These are phyloP conservation scores for Russula griseocarnosa DNA, from an alignment of 768 basidiomycete species.

Conservation along the genomic window DNA sequence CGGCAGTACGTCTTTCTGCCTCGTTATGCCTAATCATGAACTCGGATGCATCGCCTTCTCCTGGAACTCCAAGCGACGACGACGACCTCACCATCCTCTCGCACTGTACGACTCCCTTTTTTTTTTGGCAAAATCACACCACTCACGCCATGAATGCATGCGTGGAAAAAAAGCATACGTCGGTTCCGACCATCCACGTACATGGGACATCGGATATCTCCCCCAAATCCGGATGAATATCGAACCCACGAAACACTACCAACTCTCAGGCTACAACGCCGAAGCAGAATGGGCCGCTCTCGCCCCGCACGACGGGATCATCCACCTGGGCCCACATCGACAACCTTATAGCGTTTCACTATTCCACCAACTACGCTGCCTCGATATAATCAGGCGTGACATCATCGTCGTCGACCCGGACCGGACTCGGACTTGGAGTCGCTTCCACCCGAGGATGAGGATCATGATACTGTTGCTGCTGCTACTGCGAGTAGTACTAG, in stretches of 20 bases:
- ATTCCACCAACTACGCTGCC: slow-evolving; percentile 42
- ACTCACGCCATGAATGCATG: neutral
- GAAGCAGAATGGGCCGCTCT: slow-evolving; percentile 31
- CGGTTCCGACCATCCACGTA: slow-evolving; percentile 3
- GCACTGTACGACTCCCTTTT: neutral
- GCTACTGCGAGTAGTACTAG: too few relatives aligned
- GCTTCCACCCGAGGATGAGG: neutral
- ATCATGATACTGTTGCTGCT: too few relatives aligned
- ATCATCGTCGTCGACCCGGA: slow-evolving; percentile 19
- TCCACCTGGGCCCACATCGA: slow-evolving; percentile 31
- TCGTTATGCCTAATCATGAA: slow-evolving; percentile 7
- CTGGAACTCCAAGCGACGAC: neutral
- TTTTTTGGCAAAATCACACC: neutral
- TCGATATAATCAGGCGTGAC: slow-evolving; percentile 37
- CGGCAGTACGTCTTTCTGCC: neutral
- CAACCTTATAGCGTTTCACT: slow-evolving; percentile 37
- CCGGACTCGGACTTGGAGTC: too few relatives aligned
- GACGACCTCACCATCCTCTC: neutral
- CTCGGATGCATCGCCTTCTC: slow-evolving; percentile 11
- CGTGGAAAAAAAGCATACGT: neutral
- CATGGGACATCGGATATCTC: slow-evolving; percentile 13
- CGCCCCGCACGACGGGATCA: slow-evolving; percentile 30
- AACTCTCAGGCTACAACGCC: slow-evolving; percentile 10
- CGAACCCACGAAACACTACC: slow-evolving; percentile 14
- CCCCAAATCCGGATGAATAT: slow-evolving; percentile 10